These are phyloP conservation scores for Gamarada debralockiae DNA, from an alignment of 495 filamentous ascomycete genomes.

Conservation along the genomic window DNA sequence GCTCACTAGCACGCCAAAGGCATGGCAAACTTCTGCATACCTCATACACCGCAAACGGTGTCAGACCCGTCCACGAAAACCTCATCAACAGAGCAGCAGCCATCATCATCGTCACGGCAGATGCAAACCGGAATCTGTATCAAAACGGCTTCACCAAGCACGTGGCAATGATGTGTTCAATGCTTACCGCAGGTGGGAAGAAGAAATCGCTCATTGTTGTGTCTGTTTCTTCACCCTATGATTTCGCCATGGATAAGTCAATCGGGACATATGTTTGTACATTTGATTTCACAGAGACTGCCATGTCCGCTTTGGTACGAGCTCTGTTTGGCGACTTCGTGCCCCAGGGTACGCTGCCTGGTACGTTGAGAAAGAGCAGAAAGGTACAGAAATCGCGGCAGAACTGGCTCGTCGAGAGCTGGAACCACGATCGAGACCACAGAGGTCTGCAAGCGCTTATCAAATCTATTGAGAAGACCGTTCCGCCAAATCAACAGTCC, in stretches of 20 bases:
- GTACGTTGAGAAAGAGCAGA: conserved; percentile 76
- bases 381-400: conserved; percentile 77
- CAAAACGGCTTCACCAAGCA: conserved; percentile 91
- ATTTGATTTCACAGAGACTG: conserved; percentile 90
- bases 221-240: conserved; percentile 88
- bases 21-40: conserved; percentile 83
- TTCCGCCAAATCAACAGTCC: conserved; percentile 49
- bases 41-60: conserved; percentile 85
- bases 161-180: conserved; percentile 83
- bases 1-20: conserved; percentile 74
- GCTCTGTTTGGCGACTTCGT: conserved; percentile 74
- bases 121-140: conserved; percentile 86
- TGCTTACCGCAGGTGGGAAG: conserved; percentile 49
- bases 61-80: conserved; percentile 84
- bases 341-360: conserved; percentile 70
- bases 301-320: conserved; percentile 76
- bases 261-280: conserved; percentile 90
- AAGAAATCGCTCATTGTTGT: conserved; percentile 78
- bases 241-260: conserved; percentile 86
- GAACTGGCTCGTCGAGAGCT: conserved; percentile 85
- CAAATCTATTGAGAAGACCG: conserved; percentile 55
- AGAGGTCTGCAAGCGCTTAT: conserved; percentile 66
- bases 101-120: conserved; percentile 83
- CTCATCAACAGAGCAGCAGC: conserved; percentile 81
- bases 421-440: conserved; percentile 72